These are phyloP conservation scores for Hyaloscypha bicolor DNA, from an alignment of 495 filamentous ascomycete species.

Conservation along the genomic window DNA sequence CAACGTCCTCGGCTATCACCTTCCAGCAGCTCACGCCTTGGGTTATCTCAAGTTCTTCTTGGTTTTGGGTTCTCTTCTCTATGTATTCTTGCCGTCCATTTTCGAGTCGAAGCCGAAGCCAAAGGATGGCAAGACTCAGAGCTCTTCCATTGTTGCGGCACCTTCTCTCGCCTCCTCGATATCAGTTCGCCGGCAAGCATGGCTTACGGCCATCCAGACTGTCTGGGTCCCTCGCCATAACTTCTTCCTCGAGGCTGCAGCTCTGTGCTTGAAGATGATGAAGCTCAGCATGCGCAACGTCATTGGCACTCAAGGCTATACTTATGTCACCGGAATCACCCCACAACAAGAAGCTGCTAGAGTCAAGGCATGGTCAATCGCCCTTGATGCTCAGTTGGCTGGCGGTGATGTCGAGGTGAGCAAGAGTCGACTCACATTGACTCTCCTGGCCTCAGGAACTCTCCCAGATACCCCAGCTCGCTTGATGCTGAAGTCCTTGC, in stretches of 20 bases:
- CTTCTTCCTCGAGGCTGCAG: conserved; percentile 81
- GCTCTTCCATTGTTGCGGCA: conserved; percentile 44
- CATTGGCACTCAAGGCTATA: conserved; percentile 74
- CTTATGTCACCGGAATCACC: conserved; percentile 75
- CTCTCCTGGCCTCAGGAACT: conserved; percentile 85
- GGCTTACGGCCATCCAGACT: conserved; percentile 92
- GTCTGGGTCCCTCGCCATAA: conserved; percentile 91
- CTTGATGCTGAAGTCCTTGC: conserved; percentile 90
- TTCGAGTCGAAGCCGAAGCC: conserved; percentile 56
- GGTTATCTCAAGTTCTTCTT: conserved; percentile 60
- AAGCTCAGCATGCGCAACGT: conserved; percentile 81
- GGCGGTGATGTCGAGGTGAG: conserved; percentile 90
- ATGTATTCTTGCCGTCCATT: conserved; percentile 67
- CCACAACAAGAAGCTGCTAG: conserved; percentile 85
- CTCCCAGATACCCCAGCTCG: conserved; percentile 81
- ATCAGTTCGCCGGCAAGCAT: conserved; percentile 84
- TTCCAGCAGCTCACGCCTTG: conserved; percentile 43
- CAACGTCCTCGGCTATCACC: conserved; percentile 49
- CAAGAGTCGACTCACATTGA: conserved; percentile 82
- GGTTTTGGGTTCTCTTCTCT: conserved; percentile 66
- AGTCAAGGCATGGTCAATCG: conserved; percentile 92
- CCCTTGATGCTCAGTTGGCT: conserved; percentile 91
- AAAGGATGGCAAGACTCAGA: conserved; percentile 33
- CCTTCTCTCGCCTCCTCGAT: conserved; percentile 80
- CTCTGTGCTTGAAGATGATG: conserved; percentile 74